Conservation (phyloP, 23 red algal genomes). For the Cyanidiococcus yangmingshanensis region DNA sequence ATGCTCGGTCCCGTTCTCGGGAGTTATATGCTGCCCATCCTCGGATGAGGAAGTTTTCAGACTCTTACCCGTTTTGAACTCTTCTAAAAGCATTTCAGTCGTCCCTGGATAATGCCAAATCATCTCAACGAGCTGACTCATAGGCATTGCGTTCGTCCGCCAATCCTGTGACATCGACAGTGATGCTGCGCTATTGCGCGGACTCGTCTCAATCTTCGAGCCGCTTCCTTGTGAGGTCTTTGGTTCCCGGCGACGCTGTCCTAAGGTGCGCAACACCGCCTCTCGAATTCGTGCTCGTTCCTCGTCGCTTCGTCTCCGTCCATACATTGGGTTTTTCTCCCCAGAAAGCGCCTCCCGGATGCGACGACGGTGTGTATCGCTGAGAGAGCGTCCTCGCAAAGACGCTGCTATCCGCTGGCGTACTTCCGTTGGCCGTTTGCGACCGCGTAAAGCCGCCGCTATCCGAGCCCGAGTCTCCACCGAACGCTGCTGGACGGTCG, state of each 20-base stretch:
- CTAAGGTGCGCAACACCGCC: background rate
- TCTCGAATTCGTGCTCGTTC: conserved; percentile 11
- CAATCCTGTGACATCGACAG: too few relatives aligned
- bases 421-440: background rate
- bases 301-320: background rate
- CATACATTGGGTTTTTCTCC: background rate
- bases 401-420: conserved; percentile 1
- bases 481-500: background rate
- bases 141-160: background rate
- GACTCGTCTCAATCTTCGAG: too few relatives aligned
- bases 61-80: too few relatives aligned
- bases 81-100: background rate
- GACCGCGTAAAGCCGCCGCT: background rate
- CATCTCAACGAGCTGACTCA: background rate
- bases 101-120: background rate
- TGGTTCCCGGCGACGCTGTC: background rate
- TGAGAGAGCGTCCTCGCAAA: background rate
- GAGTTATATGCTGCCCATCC: too few relatives aligned
- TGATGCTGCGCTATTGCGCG: too few relatives aligned
- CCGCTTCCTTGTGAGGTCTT: background rate
- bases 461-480: background rate
- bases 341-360: background rate
- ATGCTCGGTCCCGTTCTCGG: too few relatives aligned
- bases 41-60: too few relatives aligned
- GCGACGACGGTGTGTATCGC: background rate